Evolutionary conservation across 1,284 basidiomycete species (phyloP), one percentile per base, ranked within the genome.

Genomic region (Schizophyllum commune): DNA sequence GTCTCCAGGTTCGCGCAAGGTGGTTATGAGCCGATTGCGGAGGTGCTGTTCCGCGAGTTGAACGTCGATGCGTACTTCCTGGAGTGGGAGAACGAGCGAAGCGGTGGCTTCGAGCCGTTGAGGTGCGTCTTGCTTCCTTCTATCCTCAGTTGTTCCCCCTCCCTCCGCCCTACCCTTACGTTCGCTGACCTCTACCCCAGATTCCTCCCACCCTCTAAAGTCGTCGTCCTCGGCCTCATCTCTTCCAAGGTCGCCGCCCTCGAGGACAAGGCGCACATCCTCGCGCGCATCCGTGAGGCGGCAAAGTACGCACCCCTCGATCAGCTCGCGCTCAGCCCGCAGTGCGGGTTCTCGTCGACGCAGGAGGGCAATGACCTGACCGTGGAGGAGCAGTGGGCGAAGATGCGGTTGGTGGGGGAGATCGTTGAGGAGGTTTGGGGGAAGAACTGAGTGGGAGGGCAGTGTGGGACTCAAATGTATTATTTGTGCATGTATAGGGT

Each of bases 361-460:
- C 62, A 64, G 22, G 63, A 66, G 8, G 65, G 65, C 39, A 66
- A 66, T 33, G 63, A 64, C 61, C 62, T 66, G 55, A 66, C 60
- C 57, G 55, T 64, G 53, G 65, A 58, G 1, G 61, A 63, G 56
- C 65, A 66, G 47, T 66, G 65, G 65, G 65, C 60, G 32, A 66
- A 66, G 62, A 66, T 66, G 65, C 59, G 60, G 59, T 58, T 66
- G 1, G 65, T 66, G 9, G 11, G 34, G n/a, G 65, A 66, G 58
- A 64, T 66, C n/a, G 64, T 62, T 9, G 15, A 58, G 51, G 63
- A 65, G 19, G 64, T 66, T n/a, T 66, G 65, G 65, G 65, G 65
- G 39, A 22, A 22, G 15, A 22, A 17, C 20, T 52, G 51, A 52
- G 20, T 17, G 51, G 20, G 51, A 27, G 39, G 13, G 9, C 8